A percentile compares a stretch with the other conserved stretches of the same genome.
Conservation (phyloP, 345 rosid species). For the Pelargonium nanum region DNA sequence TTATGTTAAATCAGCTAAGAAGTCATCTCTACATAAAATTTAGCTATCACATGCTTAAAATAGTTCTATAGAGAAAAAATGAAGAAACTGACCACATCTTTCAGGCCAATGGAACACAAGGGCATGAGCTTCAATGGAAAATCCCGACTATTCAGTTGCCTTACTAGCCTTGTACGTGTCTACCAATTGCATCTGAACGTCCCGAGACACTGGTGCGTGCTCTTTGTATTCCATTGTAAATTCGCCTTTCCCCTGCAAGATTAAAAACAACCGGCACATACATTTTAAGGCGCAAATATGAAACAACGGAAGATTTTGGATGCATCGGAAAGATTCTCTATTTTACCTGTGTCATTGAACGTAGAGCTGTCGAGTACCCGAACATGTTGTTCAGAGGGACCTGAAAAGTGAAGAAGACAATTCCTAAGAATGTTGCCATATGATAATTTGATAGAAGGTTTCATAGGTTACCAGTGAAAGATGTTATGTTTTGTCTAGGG, state of each 20-base stretch:
- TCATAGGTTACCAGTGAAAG: background rate
- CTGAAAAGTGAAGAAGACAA: constrained; percentile 22
- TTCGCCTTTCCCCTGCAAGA: constrained; percentile 82
- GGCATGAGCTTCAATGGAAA: too few relatives aligned
- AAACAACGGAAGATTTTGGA: background rate
- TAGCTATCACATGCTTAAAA: too few relatives aligned
- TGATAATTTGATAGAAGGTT: background rate
- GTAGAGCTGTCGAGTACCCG: constrained; percentile 91
- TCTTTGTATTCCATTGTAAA: constrained; percentile 99
- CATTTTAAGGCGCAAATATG: background rate
- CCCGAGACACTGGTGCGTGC: constrained; percentile 72
- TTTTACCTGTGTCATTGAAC: constrained; percentile 91
- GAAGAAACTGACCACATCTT: too few relatives aligned
- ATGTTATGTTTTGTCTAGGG: background rate
- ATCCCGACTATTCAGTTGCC: constrained; percentile 28
- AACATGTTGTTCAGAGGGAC: constrained; percentile 98
- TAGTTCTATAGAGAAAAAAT: too few relatives aligned
- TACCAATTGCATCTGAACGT: constrained; percentile 76
- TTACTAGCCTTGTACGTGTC: constrained; percentile 58
- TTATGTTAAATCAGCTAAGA: too few relatives aligned
- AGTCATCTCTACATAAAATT: too few relatives aligned
- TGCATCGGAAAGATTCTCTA: background rate
- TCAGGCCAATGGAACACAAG: too few relatives aligned
- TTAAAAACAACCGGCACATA: background rate
- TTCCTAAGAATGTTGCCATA: background rate